Evolutionary conservation across 2,329 filamentous ascomycete genomes (phyloP).

Genomic region (Rutstroemia sp.): DNA sequence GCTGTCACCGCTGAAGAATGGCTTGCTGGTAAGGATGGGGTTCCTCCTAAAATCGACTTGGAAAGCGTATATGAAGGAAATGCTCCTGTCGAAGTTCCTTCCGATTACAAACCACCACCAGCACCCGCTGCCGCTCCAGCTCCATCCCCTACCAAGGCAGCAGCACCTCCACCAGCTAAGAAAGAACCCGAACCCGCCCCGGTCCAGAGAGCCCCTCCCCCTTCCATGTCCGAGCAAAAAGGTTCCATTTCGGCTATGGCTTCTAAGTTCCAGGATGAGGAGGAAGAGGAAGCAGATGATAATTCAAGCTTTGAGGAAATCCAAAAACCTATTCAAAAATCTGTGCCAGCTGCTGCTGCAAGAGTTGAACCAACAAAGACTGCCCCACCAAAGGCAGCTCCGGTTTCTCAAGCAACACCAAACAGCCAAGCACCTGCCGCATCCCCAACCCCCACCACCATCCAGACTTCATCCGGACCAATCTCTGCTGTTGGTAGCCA

Average conservation of each 20-base stretch:
- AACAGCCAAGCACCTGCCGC: constrained; percentile 13
- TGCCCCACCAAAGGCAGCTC: constrained; percentile 27
- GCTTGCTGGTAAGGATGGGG: constrained; percentile 74
- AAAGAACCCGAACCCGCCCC: constrained; percentile 45
- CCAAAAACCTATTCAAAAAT: constrained; percentile 62
- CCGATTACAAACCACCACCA: constrained; percentile 55
- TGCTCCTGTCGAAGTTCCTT: constrained; percentile 67
- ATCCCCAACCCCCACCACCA: constrained; percentile 21
- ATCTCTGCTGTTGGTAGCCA: constrained; percentile 25
- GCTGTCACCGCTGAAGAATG: constrained; percentile 76
- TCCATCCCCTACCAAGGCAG: constrained; percentile 36
- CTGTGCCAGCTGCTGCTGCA: constrained; percentile 29
- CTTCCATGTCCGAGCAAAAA: constrained; percentile 77
- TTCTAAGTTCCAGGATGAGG: constrained; percentile 74
- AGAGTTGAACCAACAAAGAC: constrained; percentile 33
- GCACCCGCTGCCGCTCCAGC: constrained; percentile 37
- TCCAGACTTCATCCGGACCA: constrained; percentile 34
- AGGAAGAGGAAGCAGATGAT: constrained; percentile 48
- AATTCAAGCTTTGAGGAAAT: constrained; percentile 84
- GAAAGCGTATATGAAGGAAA: constrained; percentile 85
- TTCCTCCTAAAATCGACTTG: constrained; percentile 88
- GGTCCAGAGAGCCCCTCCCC: constrained; percentile 44
- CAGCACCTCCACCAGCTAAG: constrained; percentile 35
- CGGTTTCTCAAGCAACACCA: constrained; percentile 20
- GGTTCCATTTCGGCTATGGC: constrained; percentile 79